Evolutionary conservation across 805 yeast genomes (phyloP).

Genomic region (Wickerhamiella sergipiensis): DNA sequence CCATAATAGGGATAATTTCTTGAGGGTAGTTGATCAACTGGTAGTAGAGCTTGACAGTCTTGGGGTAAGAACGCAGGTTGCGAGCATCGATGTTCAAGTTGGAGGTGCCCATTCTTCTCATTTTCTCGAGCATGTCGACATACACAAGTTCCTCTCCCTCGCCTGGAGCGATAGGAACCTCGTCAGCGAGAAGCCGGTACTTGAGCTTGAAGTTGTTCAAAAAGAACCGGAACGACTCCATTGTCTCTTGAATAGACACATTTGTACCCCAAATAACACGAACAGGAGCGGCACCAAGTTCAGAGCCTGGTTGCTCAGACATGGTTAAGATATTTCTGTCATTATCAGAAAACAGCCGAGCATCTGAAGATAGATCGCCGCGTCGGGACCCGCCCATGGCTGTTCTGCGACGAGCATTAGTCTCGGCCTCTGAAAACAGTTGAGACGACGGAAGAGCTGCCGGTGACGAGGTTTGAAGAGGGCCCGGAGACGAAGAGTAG

Average conservation of each 20-base stretch:
- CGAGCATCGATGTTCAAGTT: conserved; percentile 75
- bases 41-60: conserved; percentile 65
- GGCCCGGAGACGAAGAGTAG: conserved; percentile 14
- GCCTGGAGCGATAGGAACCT: conserved; percentile 27
- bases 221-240: conserved; percentile 67
- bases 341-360: conserved; percentile 1
- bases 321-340: not conserved
- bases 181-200: conserved; percentile 47
- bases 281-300: conserved; percentile 45
- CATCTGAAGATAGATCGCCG: conserved; percentile 10
- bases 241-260: conserved; percentile 80
- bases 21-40: conserved; percentile 89
- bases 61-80: conserved; percentile 61
- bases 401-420: not conserved
- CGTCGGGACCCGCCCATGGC: conserved; percentile 6
- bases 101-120: conserved; percentile 67
- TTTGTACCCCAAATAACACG: conserved; percentile 98
- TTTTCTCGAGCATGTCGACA: conserved; percentile 53
- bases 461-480: not conserved
- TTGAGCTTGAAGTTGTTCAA: conserved; percentile 70
- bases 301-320: conserved; percentile 9
- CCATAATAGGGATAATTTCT: conserved; percentile 96
- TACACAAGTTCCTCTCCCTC: conserved; percentile 66
- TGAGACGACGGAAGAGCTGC: conserved; percentile 6
- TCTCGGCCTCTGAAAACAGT: not conserved